These are phyloP conservation scores for Rhodamnia argentea DNA, from an alignment of 345 rosid genomes.

Conservation along the genomic window DNA sequence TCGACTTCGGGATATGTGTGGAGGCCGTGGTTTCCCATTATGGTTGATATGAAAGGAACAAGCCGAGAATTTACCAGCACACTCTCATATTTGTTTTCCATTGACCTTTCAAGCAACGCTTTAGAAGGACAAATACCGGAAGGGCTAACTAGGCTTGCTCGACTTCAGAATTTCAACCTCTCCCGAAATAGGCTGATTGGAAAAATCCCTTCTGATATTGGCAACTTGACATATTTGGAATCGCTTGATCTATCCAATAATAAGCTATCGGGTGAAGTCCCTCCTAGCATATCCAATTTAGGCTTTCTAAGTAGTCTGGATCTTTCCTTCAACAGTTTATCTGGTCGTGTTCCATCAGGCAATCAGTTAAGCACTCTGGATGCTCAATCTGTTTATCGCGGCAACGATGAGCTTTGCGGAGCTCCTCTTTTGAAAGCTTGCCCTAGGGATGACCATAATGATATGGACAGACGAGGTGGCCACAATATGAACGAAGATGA, in stretches of 20 bases:
- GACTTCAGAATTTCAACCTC: background rate
- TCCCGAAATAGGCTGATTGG: background rate
- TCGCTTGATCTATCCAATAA: background rate
- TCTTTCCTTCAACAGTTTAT: background rate
- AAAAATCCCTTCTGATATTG: background rate
- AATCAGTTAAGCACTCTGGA: background rate
- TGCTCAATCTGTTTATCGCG: background rate
- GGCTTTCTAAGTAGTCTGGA: background rate
- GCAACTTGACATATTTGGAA: background rate
- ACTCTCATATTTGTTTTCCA: too few relatives aligned
- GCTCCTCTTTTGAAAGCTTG: background rate
- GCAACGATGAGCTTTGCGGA: background rate
- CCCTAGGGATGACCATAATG: background rate
- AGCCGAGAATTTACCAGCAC: too few relatives aligned
- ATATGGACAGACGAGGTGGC: background rate
- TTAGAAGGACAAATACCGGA: background rate
- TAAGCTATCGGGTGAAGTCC: background rate
- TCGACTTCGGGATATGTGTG: fast-evolving
- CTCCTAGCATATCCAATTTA: background rate
- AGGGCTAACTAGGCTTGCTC: background rate
- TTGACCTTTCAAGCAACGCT: too few relatives aligned
- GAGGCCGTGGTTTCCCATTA: too few relatives aligned
- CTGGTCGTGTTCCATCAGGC: background rate
- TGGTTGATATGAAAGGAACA: too few relatives aligned
- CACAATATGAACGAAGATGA: background rate